Evolutionary conservation across 345 rosid genomes (phyloP).

Genomic region (Lagerstroemia speciosa): DNA sequence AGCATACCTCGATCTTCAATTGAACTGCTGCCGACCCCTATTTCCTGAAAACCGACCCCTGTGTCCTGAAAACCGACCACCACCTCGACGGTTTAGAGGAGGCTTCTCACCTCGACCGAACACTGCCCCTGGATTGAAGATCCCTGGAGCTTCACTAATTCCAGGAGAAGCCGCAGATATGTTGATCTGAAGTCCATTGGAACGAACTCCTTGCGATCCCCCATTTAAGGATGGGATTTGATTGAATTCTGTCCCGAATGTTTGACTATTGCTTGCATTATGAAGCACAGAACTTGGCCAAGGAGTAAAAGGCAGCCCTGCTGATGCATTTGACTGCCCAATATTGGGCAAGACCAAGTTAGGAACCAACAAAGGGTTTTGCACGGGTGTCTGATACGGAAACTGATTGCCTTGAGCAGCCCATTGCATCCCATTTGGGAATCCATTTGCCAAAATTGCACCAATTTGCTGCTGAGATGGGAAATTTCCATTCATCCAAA

Average conservation of each 20-base stretch:
- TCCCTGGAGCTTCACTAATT: not conserved
- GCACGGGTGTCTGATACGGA: constrained; percentile 27
- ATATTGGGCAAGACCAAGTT: constrained; percentile 19
- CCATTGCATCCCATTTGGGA: constrained; percentile 42
- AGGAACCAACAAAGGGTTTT: constrained; percentile 31
- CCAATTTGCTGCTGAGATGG: constrained; percentile 23
- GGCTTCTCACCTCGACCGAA: not conserved
- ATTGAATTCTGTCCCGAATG: constrained; percentile 29
- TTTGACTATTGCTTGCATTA: constrained; percentile 36
- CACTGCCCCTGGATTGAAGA: not conserved
- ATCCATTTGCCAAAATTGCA: constrained; percentile 24
- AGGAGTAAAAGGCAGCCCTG: constrained; percentile 30
- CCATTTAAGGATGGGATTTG: constrained; percentile 3
- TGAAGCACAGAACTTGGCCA: constrained; percentile 46
- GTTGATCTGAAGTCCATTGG: not conserved
- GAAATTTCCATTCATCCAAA: constrained; percentile 27
- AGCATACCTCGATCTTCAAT: not conserved
- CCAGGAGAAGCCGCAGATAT: constrained; percentile 7
- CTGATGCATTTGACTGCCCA: constrained; percentile 37
- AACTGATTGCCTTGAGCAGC: constrained; percentile 38
- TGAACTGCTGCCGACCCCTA: not conserved
- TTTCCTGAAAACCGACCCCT: constrained; percentile 4
- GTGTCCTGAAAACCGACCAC: constrained; percentile 5
- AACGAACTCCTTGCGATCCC: constrained; percentile 3
- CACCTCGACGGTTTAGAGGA: not conserved